These are phyloP conservation scores for Malania oleifera DNA, from an alignment of 164 flowering plant species.

Conservation along the genomic window DNA sequence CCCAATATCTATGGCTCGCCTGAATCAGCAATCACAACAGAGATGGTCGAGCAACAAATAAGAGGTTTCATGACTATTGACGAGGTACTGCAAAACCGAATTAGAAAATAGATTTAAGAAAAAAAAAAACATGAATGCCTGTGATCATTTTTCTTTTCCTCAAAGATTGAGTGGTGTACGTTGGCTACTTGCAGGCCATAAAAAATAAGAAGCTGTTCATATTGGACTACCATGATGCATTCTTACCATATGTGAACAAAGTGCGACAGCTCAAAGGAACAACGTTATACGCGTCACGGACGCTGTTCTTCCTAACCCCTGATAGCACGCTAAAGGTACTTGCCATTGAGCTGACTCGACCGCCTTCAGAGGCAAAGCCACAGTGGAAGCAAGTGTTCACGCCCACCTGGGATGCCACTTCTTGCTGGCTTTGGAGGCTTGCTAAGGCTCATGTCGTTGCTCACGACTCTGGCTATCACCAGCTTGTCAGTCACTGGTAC, in stretches of 20 bases:
- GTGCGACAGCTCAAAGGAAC: constrained; percentile 24
- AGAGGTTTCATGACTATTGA: constrained; percentile 27
- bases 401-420: constrained; percentile 20
- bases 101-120: no score
- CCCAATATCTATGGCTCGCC: constrained; percentile 38
- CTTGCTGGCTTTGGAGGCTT: constrained; percentile 30
- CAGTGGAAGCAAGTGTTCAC: constrained; percentile 30
- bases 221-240: constrained; percentile 34
- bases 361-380: constrained; percentile 25
- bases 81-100: constrained; percentile 17
- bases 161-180: background rate
- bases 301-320: constrained; percentile 21
- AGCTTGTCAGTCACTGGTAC: constrained; percentile 40
- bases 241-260: constrained; percentile 32
- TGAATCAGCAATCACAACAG: constrained; percentile 28
- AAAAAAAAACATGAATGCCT: no score
- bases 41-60: constrained; percentile 27
- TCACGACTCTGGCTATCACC: constrained; percentile 35
- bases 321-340: constrained; percentile 29
- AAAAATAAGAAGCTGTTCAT: constrained; percentile 28
- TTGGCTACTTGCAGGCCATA: constrained; percentile 18
- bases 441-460: constrained; percentile 35
- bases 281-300: constrained; percentile 25
- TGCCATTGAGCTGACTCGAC: constrained; percentile 44
- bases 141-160: background rate